Conservation (phyloP, 805 yeast genomes). For the Sugiyamaella lignohabitans region DNA sequence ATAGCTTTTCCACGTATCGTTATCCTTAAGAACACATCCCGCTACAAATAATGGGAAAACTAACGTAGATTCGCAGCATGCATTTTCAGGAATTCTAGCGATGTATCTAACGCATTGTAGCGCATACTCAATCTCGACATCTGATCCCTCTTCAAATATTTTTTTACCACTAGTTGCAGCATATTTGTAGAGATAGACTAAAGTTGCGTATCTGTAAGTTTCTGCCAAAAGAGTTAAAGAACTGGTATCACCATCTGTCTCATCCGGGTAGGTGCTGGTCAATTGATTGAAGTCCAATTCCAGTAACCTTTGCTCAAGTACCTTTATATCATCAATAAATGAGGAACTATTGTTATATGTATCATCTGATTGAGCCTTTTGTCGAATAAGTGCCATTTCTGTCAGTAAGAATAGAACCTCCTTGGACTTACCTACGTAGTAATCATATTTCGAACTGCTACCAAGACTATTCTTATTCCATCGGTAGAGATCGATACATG, state of each 20-base stretch:
- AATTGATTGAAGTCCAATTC: neutral
- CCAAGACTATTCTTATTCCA: neutral
- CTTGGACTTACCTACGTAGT: conserved; percentile 2
- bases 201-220: conserved; percentile 3
- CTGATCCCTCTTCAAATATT: neutral
- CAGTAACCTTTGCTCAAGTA: too few relatives aligned
- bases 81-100: neutral
- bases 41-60: conserved; percentile 7
- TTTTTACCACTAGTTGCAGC: neutral
- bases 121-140: neutral
- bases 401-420: conserved; percentile 1
- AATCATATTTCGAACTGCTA: neutral
- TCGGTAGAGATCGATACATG: neutral
- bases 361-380: neutral
- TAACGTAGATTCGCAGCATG: conserved; percentile 8
- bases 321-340: neutral
- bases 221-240: neutral
- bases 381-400: conserved; percentile 3
- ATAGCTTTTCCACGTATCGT: neutral
- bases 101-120: neutral
- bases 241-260: neutral
- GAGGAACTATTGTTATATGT: neutral
- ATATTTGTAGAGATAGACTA: neutral
- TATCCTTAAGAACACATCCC: conserved; percentile 3
- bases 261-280: too few relatives aligned